Evolutionary conservation across 768 basidiomycete species (phyloP), one percentile per base, ranked within the genome.

Genomic region (Leccinellum luteum): DNA sequence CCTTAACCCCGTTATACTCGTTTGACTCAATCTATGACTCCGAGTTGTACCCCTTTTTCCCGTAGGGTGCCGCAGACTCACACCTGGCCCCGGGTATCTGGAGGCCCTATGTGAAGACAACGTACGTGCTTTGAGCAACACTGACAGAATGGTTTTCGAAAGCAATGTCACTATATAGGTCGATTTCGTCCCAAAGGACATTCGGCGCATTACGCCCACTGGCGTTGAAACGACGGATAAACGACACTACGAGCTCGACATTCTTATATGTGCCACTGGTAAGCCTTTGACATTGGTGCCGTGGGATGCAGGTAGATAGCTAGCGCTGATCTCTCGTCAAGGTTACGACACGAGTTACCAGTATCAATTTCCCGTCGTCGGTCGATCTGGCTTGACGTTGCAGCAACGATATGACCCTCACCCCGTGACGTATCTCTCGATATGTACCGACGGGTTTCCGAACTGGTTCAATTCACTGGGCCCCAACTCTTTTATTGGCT

Each of bases 81-180:
- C 87, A 0, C 85, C 85, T 1, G 86, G 85, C 0, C 84, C 84
- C 8, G 85, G 86, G 5, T 89, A 86, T 66, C 76, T 88, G 30
- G 85, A 87, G 60, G 82, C 86, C 0, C 70, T 88, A 2, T 83
- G 81, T 57, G 77, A 81, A 69, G 81, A 83, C 60, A 87, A 87
- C 64, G 86, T 61, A 3, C 14, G 60, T 48, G 6, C 14, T 34
- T 38, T 4, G 12, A 31, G 12, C 9, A n/a, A 25, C 1, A n/a
- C n/a, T n/a, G n/a, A 3, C 10, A 3, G 21, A 43, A 19, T 4
- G n/a, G 9, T 27, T 15, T 8, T 45, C 32, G 35, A 60, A 25
- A 13, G 3, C 27, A 1, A 41, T 19, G 0, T n/a, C n/a, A 43
- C 12, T 10, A 41, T n/a, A 12, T 25, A 56, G 60, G 60, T 84